These are phyloP conservation scores for Pythium rishiriense DNA, from an alignment of 352 stramenopile species.

Conservation along the genomic window DNA sequence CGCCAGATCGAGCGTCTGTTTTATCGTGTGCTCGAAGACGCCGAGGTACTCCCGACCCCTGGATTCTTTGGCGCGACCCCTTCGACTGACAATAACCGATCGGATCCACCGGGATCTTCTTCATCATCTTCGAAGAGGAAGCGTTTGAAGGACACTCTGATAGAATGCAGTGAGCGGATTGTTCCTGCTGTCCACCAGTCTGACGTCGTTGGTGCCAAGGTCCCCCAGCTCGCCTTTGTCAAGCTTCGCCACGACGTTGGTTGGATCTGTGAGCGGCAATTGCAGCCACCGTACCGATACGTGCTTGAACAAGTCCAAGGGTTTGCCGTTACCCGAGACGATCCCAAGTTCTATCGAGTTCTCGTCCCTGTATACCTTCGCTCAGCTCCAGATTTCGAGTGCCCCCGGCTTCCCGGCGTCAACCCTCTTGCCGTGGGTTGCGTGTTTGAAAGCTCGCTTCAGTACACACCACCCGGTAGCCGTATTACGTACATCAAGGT, in stretches of 20 bases:
- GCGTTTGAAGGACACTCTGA: slow-evolving; percentile 62
- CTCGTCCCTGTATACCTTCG: slow-evolving; percentile 65
- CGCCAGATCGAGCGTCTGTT: slow-evolving; percentile 79
- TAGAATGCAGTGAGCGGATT: slow-evolving; percentile 82
- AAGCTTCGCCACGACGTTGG: slow-evolving; percentile 81
- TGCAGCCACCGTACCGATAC: slow-evolving; percentile 46
- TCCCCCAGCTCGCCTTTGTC: slow-evolving; percentile 52
- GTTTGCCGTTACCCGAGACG: slow-evolving; percentile 62
- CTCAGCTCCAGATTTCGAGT: slow-evolving; percentile 77
- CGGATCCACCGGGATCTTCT: slow-evolving; percentile 24
- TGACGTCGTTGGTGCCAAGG: slow-evolving; percentile 9
- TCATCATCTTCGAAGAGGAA: slow-evolving; percentile 46
- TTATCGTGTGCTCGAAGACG: slow-evolving; percentile 73
- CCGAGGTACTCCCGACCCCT: slow-evolving; percentile 65
- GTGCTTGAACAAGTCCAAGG: slow-evolving; percentile 73
- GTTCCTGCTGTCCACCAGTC: slow-evolving; percentile 34
- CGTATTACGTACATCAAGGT: slow-evolving; percentile 84
- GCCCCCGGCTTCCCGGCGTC: slow-evolving; percentile 63
- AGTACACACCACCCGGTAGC: slow-evolving; percentile 77
- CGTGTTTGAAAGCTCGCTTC: slow-evolving; percentile 78
- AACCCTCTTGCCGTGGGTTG: slow-evolving; percentile 59
- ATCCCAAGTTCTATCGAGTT: slow-evolving; percentile 78
- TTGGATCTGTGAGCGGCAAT: slow-evolving; percentile 73
- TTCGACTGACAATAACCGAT: not conserved
- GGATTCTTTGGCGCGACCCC: slow-evolving; percentile 23